Evolutionary conservation across 805 yeast species (phyloP), one percentile per base, ranked within the genome.

Genomic region (Suhomyces xylopsoci): DNA sequence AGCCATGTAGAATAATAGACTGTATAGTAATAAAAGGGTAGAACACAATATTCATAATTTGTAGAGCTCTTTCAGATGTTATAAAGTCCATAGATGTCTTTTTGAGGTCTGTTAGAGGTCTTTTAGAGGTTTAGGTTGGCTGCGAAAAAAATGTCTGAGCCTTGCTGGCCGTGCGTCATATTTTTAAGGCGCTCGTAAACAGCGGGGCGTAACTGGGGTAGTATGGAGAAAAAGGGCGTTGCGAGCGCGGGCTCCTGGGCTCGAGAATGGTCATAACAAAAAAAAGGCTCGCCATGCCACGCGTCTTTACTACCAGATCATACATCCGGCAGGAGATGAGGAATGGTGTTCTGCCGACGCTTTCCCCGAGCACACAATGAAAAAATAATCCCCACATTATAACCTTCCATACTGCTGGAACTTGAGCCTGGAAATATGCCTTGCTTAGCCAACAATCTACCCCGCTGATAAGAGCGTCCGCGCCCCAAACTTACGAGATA

Each of bases 1-100:
- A 70, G 78, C 55, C 85, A 82, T 60, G 69, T 80, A 51, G 88
- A 84, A 52, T 56, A 49, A 22, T 38, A 38, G 26, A 38, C 22
- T 38, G 42, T 38, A 38, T 19, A 38, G 42, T 38, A 38, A 32
- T 38, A 38, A 38, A 38, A 28, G 32, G 32, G 32, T 28, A 5
- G 32, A 5, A 19, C 6, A 9, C n/a, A 3, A 9, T n/a, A 6
- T 17, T 4, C 10, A 2, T 8, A 38, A 9, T 7, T 7, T 17
- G 22, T 19, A 19, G 14, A 17, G 42, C n/a, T n/a, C n/a, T n/a
- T n/a, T n/a, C n/a, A n/a, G n/a, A n/a, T n/a, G n/a, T n/a, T n/a
- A n/a, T n/a, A n/a, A n/a, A n/a, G n/a, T n/a, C n/a, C n/a, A n/a
- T n/a, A n/a, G n/a, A n/a, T n/a, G 22, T 20, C 4, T 20, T 20